Base-by-base conservation (phyloP, 129 eudicot genomes). In the Flaveria brownii region DNA sequence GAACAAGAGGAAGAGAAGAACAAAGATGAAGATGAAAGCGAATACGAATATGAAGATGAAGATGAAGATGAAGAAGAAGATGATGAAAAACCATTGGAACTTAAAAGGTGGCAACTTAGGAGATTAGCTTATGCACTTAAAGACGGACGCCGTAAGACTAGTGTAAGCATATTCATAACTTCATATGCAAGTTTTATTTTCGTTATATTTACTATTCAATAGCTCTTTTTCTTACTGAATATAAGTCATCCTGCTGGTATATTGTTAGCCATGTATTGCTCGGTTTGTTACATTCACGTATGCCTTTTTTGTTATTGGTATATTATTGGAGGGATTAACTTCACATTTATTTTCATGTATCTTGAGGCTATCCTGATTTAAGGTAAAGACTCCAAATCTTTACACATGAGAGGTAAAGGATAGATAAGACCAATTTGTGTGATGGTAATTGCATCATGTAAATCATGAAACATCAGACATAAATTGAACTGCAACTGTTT, bases 121-220 rank as follows among this genome's bases (percentile, higher is more conserved):
- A 89, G 96, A 75, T 70, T 95, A 77, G 96, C 96, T 13, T 86
- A 91, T 83, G 97, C 99, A 33, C 80, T 95, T 77, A 95, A 89
- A 82, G 77, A 84, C 41, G 99, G 99, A 68, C 89, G 94, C 28
- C 99, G 99, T 59, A 95, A 95, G 85, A 84, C 86, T 45, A 87
- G 76, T 83, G 99, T 95, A 82, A 87, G 96, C 76, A 18, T 75
- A 41, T 60, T 42, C 45, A 59, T 50, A 50, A 13, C 18, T 9
- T 59, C 15, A 63, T 63, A 36, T 39, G 5, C 57, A n/a, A 56
- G 59, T 54, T 54, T 8, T 62, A 8, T 68, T 60, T 70, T 61
- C 28, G 70, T 18, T 22, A n/a, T 46, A 3, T 77, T 5, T 36
- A 11, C 47, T 68, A 9, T 26, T 45, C 23, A 67, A 18, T 67